These are phyloP conservation scores for Pachysandra terminalis DNA, from an alignment of 164 flowering plant species.

Conservation along the genomic window DNA sequence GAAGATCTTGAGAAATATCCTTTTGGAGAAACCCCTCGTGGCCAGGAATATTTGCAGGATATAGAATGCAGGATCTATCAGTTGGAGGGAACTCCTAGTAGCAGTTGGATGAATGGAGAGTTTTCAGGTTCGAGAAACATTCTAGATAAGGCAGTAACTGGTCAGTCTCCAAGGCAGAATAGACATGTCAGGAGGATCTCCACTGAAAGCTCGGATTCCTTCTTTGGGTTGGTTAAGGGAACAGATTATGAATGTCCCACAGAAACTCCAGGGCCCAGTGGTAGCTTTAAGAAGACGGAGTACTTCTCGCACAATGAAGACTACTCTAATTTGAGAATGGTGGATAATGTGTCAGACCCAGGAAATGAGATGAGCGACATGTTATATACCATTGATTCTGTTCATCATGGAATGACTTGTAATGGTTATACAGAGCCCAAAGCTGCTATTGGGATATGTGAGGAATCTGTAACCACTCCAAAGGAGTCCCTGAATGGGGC, in stretches of 20 bases:
- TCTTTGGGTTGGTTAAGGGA: constrained; percentile 37
- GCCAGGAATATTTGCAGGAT: constrained; percentile 37
- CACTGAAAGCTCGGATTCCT: constrained; percentile 49
- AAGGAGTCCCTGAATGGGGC: constrained; percentile 34
- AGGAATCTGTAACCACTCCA: constrained; percentile 49
- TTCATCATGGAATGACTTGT: no score
- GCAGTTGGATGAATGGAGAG: constrained; percentile 45
- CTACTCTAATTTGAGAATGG: constrained; percentile 31
- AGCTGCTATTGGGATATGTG: constrained; percentile 34
- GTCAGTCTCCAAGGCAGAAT: constrained; percentile 51
- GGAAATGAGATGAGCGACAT: constrained; percentile 83
- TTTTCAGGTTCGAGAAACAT: constrained; percentile 37
- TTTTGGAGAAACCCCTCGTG: constrained; percentile 60
- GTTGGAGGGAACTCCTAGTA: constrained; percentile 43
- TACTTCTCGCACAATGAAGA: constrained; percentile 36
- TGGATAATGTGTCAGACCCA: constrained; percentile 54
- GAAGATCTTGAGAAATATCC: constrained; percentile 70
- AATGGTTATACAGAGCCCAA: constrained; percentile 36
- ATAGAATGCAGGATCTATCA: constrained; percentile 41
- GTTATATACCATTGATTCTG: constrained; percentile 80
- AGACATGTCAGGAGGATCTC: constrained; percentile 58
- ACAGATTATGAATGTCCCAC: constrained; percentile 29
- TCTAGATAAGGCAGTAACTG: constrained; percentile 59
- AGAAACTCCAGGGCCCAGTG: constrained; percentile 45
- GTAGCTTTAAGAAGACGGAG: constrained; percentile 48